These are phyloP conservation scores for Erigeron philadelphicus DNA, from an alignment of 140 eudicot genomes.

Conservation along the genomic window DNA sequence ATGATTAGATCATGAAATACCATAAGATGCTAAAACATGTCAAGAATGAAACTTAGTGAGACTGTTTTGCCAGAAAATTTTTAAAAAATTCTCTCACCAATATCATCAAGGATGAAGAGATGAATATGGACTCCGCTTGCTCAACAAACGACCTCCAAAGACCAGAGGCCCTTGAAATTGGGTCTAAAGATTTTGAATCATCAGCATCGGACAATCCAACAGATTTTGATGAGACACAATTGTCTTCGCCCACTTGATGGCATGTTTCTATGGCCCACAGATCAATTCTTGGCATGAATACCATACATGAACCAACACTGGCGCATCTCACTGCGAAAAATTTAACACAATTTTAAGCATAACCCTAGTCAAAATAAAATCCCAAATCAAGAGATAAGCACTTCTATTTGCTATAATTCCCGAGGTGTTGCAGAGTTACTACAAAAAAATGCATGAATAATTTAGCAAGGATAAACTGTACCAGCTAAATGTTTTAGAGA, in stretches of 20 bases:
- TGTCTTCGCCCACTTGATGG: constrained; percentile 33
- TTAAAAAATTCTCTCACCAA: constrained; percentile 48
- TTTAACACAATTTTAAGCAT: constrained; percentile 8
- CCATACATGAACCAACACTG: constrained; percentile 49
- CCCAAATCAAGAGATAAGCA: constrained; percentile 3
- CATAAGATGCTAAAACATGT: not conserved
- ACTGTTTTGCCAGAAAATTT: not conserved
- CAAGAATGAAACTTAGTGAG: constrained; percentile 7
- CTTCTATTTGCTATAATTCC: constrained; percentile 7
- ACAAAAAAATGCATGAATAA: constrained; percentile 9
- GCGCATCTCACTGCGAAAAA: constrained; percentile 71
- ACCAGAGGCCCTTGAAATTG: constrained; percentile 40
- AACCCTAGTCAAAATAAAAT: constrained; percentile 8
- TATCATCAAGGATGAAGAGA: constrained; percentile 61
- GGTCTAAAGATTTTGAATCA: constrained; percentile 13
- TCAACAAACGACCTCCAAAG: constrained; percentile 77
- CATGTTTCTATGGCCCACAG: constrained; percentile 74
- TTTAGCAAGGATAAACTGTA: not conserved
- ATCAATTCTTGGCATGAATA: constrained; percentile 87
- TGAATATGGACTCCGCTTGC: constrained; percentile 69
- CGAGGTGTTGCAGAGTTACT: not conserved
- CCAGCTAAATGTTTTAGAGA: not conserved
- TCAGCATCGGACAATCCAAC: constrained; percentile 26
- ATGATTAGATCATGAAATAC: constrained; percentile 13
- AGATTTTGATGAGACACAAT: constrained; percentile 19